A percentile compares a stretch with the other conserved stretches of the same genome.
Conservation (phyloP, 163 green algal genomes). For the Picocystis sp. region DNA sequence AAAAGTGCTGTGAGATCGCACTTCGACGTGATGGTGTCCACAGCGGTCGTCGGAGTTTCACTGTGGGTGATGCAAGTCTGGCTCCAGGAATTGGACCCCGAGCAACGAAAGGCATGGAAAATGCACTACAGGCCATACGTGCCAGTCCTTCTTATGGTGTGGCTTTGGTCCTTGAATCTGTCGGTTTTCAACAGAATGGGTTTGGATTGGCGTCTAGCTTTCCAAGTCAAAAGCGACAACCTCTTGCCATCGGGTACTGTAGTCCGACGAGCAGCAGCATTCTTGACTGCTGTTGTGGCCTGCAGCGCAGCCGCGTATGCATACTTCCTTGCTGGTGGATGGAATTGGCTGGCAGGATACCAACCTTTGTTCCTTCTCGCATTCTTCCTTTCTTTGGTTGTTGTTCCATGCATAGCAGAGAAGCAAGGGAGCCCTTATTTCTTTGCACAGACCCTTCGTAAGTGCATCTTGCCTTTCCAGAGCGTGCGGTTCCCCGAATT, state of each 20-base stretch:
- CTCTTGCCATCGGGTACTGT: conserved; percentile 27
- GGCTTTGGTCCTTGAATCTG: conserved; percentile 50
- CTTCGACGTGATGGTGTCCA: no score
- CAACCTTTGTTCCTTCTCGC: conserved; percentile 24
- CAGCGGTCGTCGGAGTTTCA: no score
- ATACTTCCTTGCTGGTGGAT: conserved; percentile 7
- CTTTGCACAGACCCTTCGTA: conserved; percentile 44
- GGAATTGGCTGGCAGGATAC: conserved; percentile 5
- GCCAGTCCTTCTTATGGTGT: conserved; percentile 48
- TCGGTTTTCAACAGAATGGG: conserved; percentile 27
- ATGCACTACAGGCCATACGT: conserved; percentile 37
- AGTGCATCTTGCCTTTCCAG: conserved; percentile 44
- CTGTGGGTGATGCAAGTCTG: no score
- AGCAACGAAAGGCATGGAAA: no score
- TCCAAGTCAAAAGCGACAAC: conserved; percentile 28
- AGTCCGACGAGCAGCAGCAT: conserved; percentile 18
- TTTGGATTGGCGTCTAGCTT: conserved; percentile 47
- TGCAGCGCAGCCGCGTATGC: conserved; percentile 22
- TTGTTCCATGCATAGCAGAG: neutral
- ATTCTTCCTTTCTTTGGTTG: conserved; percentile 28
- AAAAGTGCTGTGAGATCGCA: no score
- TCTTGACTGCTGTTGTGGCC: conserved; percentile 21
- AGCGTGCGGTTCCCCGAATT: conserved; percentile 69
- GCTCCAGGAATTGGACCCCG: no score
- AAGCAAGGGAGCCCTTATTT: conserved; percentile 17